Evolutionary conservation across 1,284 basidiomycete genomes (phyloP).

Genomic region (Vanrija sp.): DNA sequence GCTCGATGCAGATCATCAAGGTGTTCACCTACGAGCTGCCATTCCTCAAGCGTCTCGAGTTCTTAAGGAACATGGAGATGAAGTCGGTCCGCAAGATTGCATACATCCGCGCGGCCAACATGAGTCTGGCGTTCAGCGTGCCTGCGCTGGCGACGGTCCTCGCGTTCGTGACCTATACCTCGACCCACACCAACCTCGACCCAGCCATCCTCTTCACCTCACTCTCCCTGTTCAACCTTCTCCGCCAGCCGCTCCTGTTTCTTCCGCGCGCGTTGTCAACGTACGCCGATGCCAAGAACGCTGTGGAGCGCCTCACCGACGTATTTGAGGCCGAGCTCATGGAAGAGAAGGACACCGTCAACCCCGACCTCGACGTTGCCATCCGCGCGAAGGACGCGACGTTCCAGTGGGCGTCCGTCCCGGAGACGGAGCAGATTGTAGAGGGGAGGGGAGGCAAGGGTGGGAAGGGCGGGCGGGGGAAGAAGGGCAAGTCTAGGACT

Average conservation of each 20-base stretch:
- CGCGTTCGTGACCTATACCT: slow-evolving; percentile 68
- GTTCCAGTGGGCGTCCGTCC: slow-evolving; percentile 58
- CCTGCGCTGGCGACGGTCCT: slow-evolving; percentile 66
- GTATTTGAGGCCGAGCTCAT: slow-evolving; percentile 60
- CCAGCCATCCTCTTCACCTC: slow-evolving; percentile 64
- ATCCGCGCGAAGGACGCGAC: slow-evolving; percentile 57
- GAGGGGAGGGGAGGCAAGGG: neutral
- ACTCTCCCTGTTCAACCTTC: slow-evolving; percentile 64
- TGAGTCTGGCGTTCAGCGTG: slow-evolving; percentile 38
- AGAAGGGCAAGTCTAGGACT: neutral
- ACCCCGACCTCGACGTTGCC: slow-evolving; percentile 54
- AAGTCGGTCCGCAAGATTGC: slow-evolving; percentile 59
- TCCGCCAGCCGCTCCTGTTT: slow-evolving; percentile 66
- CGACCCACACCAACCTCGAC: slow-evolving; percentile 57
- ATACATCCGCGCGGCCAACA: slow-evolving; percentile 60
- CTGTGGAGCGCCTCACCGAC: slow-evolving; percentile 55
- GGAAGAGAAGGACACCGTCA: slow-evolving; percentile 50
- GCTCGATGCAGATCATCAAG: slow-evolving; percentile 70
- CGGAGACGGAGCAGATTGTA: slow-evolving; percentile 1
- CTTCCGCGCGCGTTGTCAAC: slow-evolving; percentile 62
- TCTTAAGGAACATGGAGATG: slow-evolving; percentile 58
- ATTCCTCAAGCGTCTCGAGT: slow-evolving; percentile 61
- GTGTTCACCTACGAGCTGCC: slow-evolving; percentile 68
- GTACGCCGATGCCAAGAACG: slow-evolving; percentile 63
- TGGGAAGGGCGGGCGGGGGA: neutral